Evolutionary conservation across 352 stramenopile genomes (phyloP).

Genomic region (Phytophthora pisi): DNA sequence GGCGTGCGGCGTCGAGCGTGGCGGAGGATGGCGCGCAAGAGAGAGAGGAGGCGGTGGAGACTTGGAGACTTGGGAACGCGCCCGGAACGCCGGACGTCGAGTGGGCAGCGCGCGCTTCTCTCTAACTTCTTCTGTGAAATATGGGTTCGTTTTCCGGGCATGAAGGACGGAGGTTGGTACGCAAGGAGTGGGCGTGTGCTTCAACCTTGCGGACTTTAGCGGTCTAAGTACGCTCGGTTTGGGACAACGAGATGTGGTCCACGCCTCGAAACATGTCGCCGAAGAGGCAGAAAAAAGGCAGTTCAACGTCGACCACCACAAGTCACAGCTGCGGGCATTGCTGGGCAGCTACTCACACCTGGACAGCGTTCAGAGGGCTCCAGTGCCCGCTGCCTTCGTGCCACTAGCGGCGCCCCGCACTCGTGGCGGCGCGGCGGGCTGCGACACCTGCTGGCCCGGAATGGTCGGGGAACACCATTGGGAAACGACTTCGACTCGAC

Average conservation of each 20-base stretch:
- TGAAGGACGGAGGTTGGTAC: not conserved
- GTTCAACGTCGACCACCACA: conserved; percentile 15
- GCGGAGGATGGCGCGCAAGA: conserved; percentile 6
- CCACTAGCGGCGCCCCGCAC: too few relatives aligned
- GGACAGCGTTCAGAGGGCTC: conserved; percentile 5
- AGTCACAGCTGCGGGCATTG: not conserved
- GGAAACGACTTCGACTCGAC: conserved; percentile 22
- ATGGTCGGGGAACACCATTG: conserved; percentile 10
- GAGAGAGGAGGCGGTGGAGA: not conserved
- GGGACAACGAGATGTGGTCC: not conserved
- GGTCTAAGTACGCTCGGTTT: not conserved
- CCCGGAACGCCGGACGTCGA: conserved; percentile 21
- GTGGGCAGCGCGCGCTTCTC: conserved; percentile 4
- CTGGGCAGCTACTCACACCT: not conserved
- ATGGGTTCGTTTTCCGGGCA: conserved; percentile 16
- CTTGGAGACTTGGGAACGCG: conserved; percentile 18
- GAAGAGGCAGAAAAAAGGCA: conserved; percentile 19
- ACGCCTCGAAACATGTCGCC: not conserved
- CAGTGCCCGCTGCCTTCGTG: not conserved
- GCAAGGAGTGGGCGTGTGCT: not conserved
- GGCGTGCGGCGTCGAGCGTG: not conserved
- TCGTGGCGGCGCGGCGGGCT: not conserved
- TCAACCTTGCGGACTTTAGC: not conserved
- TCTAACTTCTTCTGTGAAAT: conserved; percentile 22
- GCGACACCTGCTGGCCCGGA: conserved; percentile 4